Evolutionary conservation across 2,329 filamentous ascomycete genomes (phyloP), one percentile per base, ranked within the genome.

Genomic region (Sclerotinia subarctica): DNA sequence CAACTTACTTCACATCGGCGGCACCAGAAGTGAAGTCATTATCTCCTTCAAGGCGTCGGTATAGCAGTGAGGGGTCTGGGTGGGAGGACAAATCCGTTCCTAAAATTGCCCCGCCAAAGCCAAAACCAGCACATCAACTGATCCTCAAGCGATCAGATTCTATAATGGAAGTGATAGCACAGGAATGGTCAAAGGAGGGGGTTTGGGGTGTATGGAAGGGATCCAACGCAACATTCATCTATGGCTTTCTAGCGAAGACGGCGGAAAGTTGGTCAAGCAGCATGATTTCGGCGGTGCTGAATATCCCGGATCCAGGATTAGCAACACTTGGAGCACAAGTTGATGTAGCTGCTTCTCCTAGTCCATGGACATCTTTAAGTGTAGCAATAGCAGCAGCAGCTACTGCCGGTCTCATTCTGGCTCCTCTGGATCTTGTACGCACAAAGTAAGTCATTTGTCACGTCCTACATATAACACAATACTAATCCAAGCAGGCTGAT

Each of bases 171-270:
- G 92, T 95, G 3, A 86, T 99, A 69, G 89, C 89, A 8, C 91
- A 96, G 77, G 81, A 98, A 26, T 98, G 95, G 92, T 85, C 90
- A 59, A 94, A 91, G 73, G 94, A 96, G 77, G 92, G 93, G 47
- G 90, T 90, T 0, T 94, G 93, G 84, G 95, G 95, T 5, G 89
- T 97, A 6, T 99, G 94, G 94, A 97, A 97, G 78, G 88, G 90
- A 11, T 92, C 93, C 49, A 98, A 98, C 77, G 88, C 91, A 19
- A 96, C 93, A 1, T 99, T 98, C 76, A 83, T 98, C 62, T 97
- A 98, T 80, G 91, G 89, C 0, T 87, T 97, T 58, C 84, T 98
- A 24, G 87, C 94, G 70, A 93, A 93, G 15, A 90, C 96, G 10
- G 82, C 97, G 42, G 95, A 98, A 78, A 94, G 92, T 73, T 99